Conservation (phyloP, 768 basidiomycete genomes). For the Lactifluus pinguis region DNA sequence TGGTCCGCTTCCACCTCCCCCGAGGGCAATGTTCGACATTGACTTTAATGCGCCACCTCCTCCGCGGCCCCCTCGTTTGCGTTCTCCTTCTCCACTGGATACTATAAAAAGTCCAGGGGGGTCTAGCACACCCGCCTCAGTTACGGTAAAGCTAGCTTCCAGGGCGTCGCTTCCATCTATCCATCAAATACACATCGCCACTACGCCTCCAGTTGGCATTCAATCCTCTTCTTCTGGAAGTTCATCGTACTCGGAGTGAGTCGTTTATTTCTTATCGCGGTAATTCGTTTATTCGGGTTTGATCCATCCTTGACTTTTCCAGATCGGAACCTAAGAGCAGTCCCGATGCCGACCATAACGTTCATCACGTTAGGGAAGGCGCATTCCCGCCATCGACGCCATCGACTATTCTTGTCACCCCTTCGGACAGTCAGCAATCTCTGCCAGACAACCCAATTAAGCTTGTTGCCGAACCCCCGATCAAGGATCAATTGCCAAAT, state of each 20-base stretch:
- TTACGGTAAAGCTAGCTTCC: conserved; percentile 40
- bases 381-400: conserved; percentile 52
- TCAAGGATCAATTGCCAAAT: conserved; percentile 3
- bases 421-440: conserved; percentile 2
- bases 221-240: conserved; percentile 4
- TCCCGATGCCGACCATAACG: not conserved
- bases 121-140: conserved; percentile 21
- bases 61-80: conserved; percentile 54
- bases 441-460: not conserved
- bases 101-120: conserved; percentile 29
- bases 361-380: conserved; percentile 41
- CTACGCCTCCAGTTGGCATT: not conserved
- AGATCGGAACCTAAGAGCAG: not conserved
- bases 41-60: conserved; percentile 40
- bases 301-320: not conserved
- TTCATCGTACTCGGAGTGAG: conserved; percentile 6
- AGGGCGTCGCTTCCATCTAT: conserved; percentile 12
- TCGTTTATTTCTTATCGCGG: not conserved
- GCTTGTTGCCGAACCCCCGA: conserved; percentile 10
- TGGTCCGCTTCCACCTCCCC: conserved; percentile 64
- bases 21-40: conserved; percentile 41
- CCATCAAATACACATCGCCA: conserved; percentile 5
- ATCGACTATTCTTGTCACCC: conserved; percentile 26
- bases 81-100: conserved; percentile 37
- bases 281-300: not conserved